Percentiles rank a stretch among this genome's conserved stretches.
These are phyloP conservation scores for Mariannaea elegans DNA, from an alignment of 2,329 filamentous ascomycete species.

Conservation along the genomic window DNA sequence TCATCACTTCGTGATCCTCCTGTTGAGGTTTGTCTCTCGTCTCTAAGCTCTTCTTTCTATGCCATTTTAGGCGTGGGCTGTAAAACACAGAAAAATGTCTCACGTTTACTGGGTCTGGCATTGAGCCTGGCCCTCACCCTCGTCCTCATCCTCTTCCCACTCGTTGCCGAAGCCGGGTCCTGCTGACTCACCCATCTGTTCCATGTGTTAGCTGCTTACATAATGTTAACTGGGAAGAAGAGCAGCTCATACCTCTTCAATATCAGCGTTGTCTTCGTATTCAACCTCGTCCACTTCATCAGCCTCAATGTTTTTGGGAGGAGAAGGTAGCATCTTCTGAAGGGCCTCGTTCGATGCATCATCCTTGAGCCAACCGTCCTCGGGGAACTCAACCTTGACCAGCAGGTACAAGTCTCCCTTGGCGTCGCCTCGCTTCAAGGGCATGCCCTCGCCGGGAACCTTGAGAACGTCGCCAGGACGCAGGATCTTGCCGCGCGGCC, in stretches of 20 bases:
- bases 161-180: slow-evolving; percentile 72
- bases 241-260: slow-evolving; percentile 72
- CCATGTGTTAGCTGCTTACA: slow-evolving; percentile 21
- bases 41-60: slow-evolving; percentile 21
- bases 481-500: slow-evolving; percentile 83
- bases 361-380: slow-evolving; percentile 82
- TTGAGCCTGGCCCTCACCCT: slow-evolving; percentile 72
- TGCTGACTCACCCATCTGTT: slow-evolving; percentile 75
- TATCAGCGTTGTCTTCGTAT: slow-evolving; percentile 82
- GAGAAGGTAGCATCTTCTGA: slow-evolving; percentile 77
- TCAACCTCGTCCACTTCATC: slow-evolving; percentile 88
- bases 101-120: slow-evolving; percentile 75
- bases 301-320: slow-evolving; percentile 67
- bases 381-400: slow-evolving; percentile 88
- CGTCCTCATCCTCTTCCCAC: slow-evolving; percentile 79
- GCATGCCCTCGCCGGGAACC: slow-evolving; percentile 92
- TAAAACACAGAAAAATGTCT: not conserved
- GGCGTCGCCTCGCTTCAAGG: slow-evolving; percentile 81
- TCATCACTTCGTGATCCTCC: slow-evolving; percentile 37
- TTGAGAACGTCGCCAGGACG: slow-evolving; percentile 87
- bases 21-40: slow-evolving; percentile 15
- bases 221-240: not conserved
- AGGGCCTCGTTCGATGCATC: slow-evolving; percentile 77
- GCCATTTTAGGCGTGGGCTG: slow-evolving; percentile 11
- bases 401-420: slow-evolving; percentile 89